A percentile compares a stretch with the other conserved stretches of the same genome.
Evolutionary conservation across 2,329 filamentous ascomycete species (phyloP).

Genomic region (Penicillium nordicum): DNA sequence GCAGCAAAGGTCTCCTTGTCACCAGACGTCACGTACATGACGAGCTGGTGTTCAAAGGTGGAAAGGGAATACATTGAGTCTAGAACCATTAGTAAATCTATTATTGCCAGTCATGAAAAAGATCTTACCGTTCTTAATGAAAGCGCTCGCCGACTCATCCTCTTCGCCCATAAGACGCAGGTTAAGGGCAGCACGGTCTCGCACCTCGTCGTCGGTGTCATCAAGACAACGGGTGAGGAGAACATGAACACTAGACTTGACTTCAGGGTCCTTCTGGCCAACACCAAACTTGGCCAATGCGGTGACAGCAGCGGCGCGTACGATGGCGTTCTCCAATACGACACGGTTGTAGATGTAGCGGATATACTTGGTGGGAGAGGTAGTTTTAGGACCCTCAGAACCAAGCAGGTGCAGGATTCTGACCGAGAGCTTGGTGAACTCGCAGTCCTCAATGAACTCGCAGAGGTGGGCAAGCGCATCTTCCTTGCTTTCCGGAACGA

Average conservation of each 20-base stretch:
- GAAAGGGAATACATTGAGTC: constrained; percentile 94
- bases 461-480: constrained; percentile 86
- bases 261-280: constrained; percentile 90
- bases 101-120: background rate
- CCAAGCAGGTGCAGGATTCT: constrained; percentile 92
- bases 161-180: constrained; percentile 88
- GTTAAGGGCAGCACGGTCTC: constrained; percentile 91
- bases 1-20: constrained; percentile 79
- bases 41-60: constrained; percentile 93
- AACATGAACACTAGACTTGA: constrained; percentile 92
- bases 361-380: constrained; percentile 96
- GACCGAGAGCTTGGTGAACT: constrained; percentile 96
- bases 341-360: constrained; percentile 99
- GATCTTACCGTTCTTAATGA: constrained; percentile 82
- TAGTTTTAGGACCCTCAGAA: constrained; percentile 89
- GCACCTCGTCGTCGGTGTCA: constrained; percentile 95
- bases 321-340: constrained; percentile 93
- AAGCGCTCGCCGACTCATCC: constrained; percentile 77
- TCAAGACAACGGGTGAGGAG: constrained; percentile 90
- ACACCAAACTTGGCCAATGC: constrained; percentile 96
- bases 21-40: constrained; percentile 93
- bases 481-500: constrained; percentile 82
- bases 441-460: constrained; percentile 99
- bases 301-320: constrained; percentile 90
- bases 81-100: constrained; percentile 38